Evolutionary conservation across 2,329 filamentous ascomycete species (phyloP), one percentile per base, ranked within the genome.

Genomic region (Akanthomyces muscarius): DNA sequence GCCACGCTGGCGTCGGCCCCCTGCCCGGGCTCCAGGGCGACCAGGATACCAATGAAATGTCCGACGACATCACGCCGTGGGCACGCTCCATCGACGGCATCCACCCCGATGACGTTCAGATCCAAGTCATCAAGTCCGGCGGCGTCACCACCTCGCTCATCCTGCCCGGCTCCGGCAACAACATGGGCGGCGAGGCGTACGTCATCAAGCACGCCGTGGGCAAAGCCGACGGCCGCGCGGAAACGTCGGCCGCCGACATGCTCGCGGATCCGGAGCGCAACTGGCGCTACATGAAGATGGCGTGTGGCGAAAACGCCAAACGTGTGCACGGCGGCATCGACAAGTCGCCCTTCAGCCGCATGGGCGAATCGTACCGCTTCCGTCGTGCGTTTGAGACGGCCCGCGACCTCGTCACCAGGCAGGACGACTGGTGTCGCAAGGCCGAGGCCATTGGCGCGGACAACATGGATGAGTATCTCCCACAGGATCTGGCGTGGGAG

Each of bases 281-380:
- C 64, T 88, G 86, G 83, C 80, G 88, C 23, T 90, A 89, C 72
- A 88, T 91, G 80, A 90, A 91, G 76, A 90, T 90, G 87, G 88
- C 88, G 0, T 90, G 87, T 66, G 88, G 88, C 42, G 88, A 90
- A 74, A 90, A 90, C 68, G 77, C 87, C 1, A 89, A 89, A 75
- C 75, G 80, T 0, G 76, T 85, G 0, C 88, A 89, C 64, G 86
- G 86, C 11, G 78, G 77, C 52, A 69, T 75, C 5, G 85, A 84
- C 28, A 78, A 80, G 58, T 76, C 77, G 52, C 86, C 86, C 0
- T 79, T 79, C 61, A 89, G 84, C 65, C 78, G 88, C 1, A 76
- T 90, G 69, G 88, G 88, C 10, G 87, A 90, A 74, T 87, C 86
- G 54, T 90, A 85, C 81, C 82, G 86, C 66, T 88, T 90, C 68